Conservation (phyloP, 345 rosid species). For the Xanthoceras sorbifolium region DNA sequence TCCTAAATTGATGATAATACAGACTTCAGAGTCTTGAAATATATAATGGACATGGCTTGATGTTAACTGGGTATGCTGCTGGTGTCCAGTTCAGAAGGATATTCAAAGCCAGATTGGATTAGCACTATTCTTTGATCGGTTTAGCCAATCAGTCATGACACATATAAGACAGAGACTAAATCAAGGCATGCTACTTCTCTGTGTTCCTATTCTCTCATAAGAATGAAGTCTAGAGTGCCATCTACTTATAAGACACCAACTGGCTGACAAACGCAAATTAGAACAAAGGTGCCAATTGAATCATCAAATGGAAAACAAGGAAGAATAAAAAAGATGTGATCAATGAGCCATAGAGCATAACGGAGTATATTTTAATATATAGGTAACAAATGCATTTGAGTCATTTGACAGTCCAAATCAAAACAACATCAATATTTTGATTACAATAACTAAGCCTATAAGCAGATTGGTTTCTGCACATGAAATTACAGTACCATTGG, state of each 20-base stretch:
- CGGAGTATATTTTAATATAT: background rate
- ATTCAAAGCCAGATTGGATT: background rate
- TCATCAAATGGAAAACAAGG: background rate
- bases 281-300: background rate
- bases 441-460: background rate
- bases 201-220: constrained; percentile 6
- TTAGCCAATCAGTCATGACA: background rate
- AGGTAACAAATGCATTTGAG: too few relatives aligned
- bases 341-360: background rate
- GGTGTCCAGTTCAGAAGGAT: background rate
- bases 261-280: background rate
- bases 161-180: constrained; percentile 2
- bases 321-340: background rate
- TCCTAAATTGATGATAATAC: too few relatives aligned
- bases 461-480: constrained; percentile 3
- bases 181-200: background rate
- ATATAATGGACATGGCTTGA: constrained; percentile 20
- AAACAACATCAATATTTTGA: background rate
- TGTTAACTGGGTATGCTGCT: constrained; percentile 5
- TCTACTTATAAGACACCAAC: constrained; percentile 4
- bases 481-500: background rate
- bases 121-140: too few relatives aligned
- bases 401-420: background rate
- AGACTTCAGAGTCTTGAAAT: constrained; percentile 10
- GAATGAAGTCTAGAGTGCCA: background rate